Evolutionary conservation across 2,329 filamentous ascomycete species (phyloP).

Genomic region (Escovopsis weberi): DNA sequence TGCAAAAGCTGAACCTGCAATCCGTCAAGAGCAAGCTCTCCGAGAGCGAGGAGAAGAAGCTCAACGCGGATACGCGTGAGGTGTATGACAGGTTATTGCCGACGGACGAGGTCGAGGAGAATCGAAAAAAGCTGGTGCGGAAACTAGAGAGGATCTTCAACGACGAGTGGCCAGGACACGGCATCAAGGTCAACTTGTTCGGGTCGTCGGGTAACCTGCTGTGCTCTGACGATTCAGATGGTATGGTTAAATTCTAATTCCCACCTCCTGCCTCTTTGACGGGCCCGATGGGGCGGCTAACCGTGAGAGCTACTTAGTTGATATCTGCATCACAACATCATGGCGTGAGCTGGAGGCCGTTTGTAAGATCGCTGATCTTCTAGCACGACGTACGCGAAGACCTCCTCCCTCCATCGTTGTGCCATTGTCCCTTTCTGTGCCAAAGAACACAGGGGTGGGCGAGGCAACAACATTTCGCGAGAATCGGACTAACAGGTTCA

Average conservation of each 20-base stretch:
- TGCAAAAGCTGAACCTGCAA: constrained; percentile 56
- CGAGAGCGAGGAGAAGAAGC: constrained; percentile 56
- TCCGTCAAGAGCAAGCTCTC: constrained; percentile 59
- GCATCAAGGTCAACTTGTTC: constrained; percentile 86
- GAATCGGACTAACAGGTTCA: constrained; percentile 17
- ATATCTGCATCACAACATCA: constrained; percentile 91
- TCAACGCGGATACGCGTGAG: constrained; percentile 72
- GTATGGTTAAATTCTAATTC: constrained; percentile 35
- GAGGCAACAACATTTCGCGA: background rate
- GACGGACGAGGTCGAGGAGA: constrained; percentile 60
- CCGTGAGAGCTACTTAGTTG: constrained; percentile 43
- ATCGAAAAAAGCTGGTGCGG: constrained; percentile 60
- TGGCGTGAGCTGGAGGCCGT: constrained; percentile 81
- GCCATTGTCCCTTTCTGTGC: no score
- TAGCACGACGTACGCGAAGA: constrained; percentile 59
- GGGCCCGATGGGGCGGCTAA: constrained; percentile 14
- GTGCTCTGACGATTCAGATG: constrained; percentile 91
- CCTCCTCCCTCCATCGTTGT: background rate
- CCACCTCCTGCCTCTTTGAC: background rate
- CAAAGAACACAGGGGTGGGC: background rate
- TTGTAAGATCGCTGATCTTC: constrained; percentile 74
- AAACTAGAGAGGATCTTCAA: constrained; percentile 85
- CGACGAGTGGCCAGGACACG: constrained; percentile 76
- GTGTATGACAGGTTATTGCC: constrained; percentile 78
- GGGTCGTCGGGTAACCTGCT: constrained; percentile 94